Conservation (phyloP, 306 rosid genomes). For the Luffa acutangula region DNA sequence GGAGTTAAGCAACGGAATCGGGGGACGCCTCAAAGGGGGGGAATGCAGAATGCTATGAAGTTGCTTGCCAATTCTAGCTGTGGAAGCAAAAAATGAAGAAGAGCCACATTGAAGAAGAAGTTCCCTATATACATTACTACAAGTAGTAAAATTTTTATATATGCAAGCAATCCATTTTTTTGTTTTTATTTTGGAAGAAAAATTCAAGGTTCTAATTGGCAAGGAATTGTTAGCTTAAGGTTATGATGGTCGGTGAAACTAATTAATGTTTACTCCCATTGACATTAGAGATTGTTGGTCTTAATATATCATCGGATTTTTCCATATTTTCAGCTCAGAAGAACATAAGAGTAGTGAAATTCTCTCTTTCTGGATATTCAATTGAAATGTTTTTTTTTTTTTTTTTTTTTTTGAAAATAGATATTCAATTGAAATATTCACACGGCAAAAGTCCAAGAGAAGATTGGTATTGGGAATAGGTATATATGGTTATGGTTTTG, state of each 20-base stretch:
- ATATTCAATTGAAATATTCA: too few relatives aligned
- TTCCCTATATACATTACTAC: constrained; percentile 1
- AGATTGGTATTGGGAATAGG: too few relatives aligned
- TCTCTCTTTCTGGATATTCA: too few relatives aligned
- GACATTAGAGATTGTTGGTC: constrained; percentile 9
- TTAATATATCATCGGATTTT: constrained; percentile 5
- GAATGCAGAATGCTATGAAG: not conserved
- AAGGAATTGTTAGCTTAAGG: constrained; percentile 6
- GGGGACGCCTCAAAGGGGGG: not conserved
- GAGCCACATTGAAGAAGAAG: not conserved
- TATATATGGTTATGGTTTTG: too few relatives aligned
- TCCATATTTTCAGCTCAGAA: not conserved
- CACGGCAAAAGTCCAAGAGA: too few relatives aligned
- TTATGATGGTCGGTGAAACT: constrained; percentile 5
- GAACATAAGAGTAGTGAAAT: not conserved
- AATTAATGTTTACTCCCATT: constrained; percentile 11
- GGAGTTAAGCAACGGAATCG: not conserved
- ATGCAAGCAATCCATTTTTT: constrained; percentile 3
- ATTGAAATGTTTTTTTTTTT: too few relatives aligned
- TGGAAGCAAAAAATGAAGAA: not conserved
- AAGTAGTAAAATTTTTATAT: constrained; percentile 9
- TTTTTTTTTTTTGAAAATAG: too few relatives aligned
- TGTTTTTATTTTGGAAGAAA: not conserved
- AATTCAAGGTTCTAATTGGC: constrained; percentile 10
- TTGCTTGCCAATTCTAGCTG: not conserved